phyloP scores from a whole-genome alignment of 352 stramenopile species.

The Thalassiosira pacifica region DNA sequence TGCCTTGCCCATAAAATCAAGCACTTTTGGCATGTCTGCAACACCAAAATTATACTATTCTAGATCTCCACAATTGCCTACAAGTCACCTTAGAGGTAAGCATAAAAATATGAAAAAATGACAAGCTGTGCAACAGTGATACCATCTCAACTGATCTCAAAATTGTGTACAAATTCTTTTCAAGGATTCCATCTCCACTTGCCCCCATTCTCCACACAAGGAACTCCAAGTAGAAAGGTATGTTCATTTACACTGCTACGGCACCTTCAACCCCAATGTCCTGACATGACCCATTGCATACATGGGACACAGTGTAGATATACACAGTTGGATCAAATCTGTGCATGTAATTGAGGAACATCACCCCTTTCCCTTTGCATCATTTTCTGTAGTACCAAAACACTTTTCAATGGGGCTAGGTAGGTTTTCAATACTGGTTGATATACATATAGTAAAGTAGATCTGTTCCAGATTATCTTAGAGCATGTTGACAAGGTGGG shows the following conservation, averaged over 20 bases:
- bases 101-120: slow-evolving; percentile 25
- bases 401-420: slow-evolving; percentile 4
- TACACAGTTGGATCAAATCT: neutral
- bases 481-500: neutral
- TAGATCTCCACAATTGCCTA: slow-evolving; percentile 3
- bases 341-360: slow-evolving; percentile 14
- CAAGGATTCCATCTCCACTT: neutral
- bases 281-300: neutral
- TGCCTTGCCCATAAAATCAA: neutral
- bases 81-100: slow-evolving; percentile 17
- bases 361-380: slow-evolving; percentile 13
- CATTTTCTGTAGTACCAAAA: slow-evolving; percentile 7
- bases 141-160: slow-evolving; percentile 20
- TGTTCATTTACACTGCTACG: slow-evolving; percentile 42
- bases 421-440: slow-evolving; percentile 7
- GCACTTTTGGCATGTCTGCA: neutral
- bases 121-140: neutral
- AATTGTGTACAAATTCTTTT: slow-evolving; percentile 15
- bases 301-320: slow-evolving; percentile 3
- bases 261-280: slow-evolving; percentile 8
- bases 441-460: neutral
- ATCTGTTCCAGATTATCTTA: slow-evolving; percentile 21
- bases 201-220: neutral
- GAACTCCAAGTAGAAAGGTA: slow-evolving; percentile 48
- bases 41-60: neutral